Conservation (phyloP, 306 rosid species). For the Hippophae tibetana region DNA sequence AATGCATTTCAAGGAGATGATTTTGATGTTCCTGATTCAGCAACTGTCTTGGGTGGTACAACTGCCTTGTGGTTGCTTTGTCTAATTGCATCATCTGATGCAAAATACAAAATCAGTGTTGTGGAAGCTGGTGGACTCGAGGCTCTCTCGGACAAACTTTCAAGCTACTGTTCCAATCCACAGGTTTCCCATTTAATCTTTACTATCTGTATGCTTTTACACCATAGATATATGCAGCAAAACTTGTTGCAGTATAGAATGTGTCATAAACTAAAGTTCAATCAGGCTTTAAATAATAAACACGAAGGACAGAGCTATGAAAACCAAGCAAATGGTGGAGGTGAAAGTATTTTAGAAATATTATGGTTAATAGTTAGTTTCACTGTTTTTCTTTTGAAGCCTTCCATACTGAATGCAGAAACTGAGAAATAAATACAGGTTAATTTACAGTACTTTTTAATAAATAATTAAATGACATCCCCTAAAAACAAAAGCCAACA, state of each 20-base stretch:
- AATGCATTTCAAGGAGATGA: constrained; percentile 55
- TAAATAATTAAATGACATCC: no score
- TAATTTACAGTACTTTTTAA: no score
- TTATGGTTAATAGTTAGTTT: no score
- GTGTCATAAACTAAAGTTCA: not conserved
- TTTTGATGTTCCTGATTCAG: constrained; percentile 60
- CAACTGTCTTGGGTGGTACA: constrained; percentile 54
- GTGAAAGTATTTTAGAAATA: no score
- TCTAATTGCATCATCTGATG: constrained; percentile 53
- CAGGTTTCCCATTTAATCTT: constrained; percentile 43
- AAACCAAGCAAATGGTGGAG: no score
- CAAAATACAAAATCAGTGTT: constrained; percentile 42
- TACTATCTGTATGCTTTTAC: not conserved
- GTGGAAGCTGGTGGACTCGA: constrained; percentile 90
- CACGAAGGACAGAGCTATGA: no score
- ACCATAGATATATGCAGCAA: not conserved
- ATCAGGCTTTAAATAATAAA: no score
- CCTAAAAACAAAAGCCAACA: no score
- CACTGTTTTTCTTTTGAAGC: no score
- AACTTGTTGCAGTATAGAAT: constrained; percentile 13
- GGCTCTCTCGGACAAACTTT: constrained; percentile 65
- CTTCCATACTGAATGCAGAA: no score
- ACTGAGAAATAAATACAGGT: no score
- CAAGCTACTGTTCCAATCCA: constrained; percentile 53
- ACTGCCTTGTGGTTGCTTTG: constrained; percentile 84